Evolutionary conservation across 2,329 filamentous ascomycete species (phyloP).

Genomic region (Cytospora chrysosperma): DNA sequence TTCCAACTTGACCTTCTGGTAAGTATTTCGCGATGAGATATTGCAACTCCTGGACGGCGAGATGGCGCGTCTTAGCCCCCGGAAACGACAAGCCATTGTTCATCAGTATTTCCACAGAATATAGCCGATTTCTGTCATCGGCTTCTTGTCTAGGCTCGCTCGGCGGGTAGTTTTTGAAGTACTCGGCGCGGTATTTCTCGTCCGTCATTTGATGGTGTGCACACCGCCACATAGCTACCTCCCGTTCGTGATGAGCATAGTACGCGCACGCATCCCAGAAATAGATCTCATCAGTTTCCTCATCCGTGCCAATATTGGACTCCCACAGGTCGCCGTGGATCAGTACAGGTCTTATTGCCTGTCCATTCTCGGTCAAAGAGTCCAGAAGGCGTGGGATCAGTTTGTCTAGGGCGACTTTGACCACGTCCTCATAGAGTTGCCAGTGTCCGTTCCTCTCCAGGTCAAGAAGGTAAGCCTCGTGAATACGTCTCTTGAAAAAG

Average conservation of each 20-base stretch:
- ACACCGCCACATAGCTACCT: conserved; percentile 33
- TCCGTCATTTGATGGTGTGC: conserved; percentile 18
- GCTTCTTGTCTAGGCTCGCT: conserved; percentile 13
- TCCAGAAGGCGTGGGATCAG: conserved; percentile 36
- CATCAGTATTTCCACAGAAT: background rate
- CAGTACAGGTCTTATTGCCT: conserved; percentile 32
- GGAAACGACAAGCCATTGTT: background rate
- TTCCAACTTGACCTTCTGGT: background rate
- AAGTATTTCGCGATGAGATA: background rate
- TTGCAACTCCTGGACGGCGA: background rate
- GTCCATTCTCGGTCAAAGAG: conserved; percentile 29
- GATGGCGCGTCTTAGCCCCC: background rate
- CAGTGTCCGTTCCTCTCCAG: conserved; percentile 33
- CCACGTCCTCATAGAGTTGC: conserved; percentile 31
- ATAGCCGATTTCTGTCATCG: conserved; percentile 13
- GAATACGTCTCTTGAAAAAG: conserved; percentile 38
- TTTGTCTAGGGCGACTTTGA: conserved; percentile 25
- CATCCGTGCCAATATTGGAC: conserved; percentile 37
- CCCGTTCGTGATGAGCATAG: conserved; percentile 43
- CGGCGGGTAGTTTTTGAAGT: conserved; percentile 10
- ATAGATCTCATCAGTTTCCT: conserved; percentile 30
- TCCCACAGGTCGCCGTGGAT: conserved; percentile 44
- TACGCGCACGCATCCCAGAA: conserved; percentile 39
- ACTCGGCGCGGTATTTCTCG: background rate
- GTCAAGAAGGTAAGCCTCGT: conserved; percentile 32